phyloP scores from a whole-genome alignment of 163 green algal genomes.

The Chlorella variabilis region DNA sequence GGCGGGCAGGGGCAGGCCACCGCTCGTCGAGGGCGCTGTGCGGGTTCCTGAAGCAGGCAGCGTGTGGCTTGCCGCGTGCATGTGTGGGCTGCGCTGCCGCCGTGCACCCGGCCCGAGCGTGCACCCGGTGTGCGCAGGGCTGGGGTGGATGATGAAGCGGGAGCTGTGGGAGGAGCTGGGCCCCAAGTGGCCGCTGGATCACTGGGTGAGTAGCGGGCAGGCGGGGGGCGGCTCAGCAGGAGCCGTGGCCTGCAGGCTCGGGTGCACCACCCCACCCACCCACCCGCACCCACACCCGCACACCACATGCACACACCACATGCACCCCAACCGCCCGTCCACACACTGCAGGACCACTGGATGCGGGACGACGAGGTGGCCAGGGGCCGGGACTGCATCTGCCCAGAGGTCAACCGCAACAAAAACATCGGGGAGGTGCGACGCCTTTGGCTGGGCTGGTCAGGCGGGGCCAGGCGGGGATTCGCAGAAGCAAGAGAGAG shows the following conservation, averaged over 20 bases:
- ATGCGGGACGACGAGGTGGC: constrained; percentile 59
- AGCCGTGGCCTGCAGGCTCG: neutral
- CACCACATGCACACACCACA: no score
- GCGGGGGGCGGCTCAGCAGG: neutral
- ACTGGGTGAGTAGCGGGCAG: constrained; percentile 13
- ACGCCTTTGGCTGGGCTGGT: no score
- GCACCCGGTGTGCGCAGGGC: constrained; percentile 15
- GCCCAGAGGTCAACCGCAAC: constrained; percentile 63
- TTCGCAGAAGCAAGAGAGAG: neutral
- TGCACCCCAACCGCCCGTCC: no score
- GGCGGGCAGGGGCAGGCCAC: neutral
- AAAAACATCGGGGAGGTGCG: constrained; percentile 62
- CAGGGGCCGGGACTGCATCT: constrained; percentile 58
- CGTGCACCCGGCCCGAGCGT: no score
- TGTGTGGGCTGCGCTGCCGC: no score
- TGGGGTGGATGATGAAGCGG: constrained; percentile 67
- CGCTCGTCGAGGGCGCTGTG: neutral
- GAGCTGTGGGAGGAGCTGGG: constrained; percentile 63
- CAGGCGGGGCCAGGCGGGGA: neutral
- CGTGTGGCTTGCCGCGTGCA: no score
- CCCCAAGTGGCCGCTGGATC: constrained; percentile 44
- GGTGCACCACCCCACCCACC: no score
- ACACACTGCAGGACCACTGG: constrained; percentile 62
- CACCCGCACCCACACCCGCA: no score
- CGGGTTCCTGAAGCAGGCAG: neutral